Percentiles rank a stretch among this genome's conserved stretches.
phyloP scores from a whole-genome alignment of 768 basidiomycete genomes.

The Pleurotus tuoliensis region DNA sequence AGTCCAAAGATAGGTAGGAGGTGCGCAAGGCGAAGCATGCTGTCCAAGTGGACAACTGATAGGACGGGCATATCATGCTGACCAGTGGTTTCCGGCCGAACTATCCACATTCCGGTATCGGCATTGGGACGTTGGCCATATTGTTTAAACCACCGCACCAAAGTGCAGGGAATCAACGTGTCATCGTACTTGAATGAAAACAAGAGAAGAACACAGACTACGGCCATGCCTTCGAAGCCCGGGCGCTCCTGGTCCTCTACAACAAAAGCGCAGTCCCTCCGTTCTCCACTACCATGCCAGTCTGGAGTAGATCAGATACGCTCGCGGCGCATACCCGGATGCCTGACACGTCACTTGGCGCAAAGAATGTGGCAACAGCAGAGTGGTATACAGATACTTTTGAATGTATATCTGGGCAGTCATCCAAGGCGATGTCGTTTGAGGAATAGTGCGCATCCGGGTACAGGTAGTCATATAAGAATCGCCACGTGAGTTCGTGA shows the following conservation, averaged over 20 bases:
- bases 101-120: conserved; percentile 22
- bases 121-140: conserved; percentile 13
- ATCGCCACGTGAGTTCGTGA: conserved; percentile 17
- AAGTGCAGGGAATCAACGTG: conserved; percentile 19
- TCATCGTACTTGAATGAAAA: conserved; percentile 18
- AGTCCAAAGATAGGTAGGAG: conserved; percentile 24
- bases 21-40: conserved; percentile 24
- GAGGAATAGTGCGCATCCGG: conserved; percentile 5
- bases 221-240: conserved; percentile 18
- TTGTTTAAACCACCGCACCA: conserved; percentile 23
- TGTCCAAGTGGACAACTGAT: conserved; percentile 23
- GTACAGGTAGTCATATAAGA: conserved; percentile 21
- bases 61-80: conserved; percentile 3
- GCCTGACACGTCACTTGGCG: conserved; percentile 25
- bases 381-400: conserved; percentile 10
- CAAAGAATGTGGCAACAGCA: conserved; percentile 18
- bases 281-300: conserved; percentile 16
- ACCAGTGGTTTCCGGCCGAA: conserved; percentile 12
- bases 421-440: not conserved
- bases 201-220: conserved; percentile 20
- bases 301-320: conserved; percentile 17
- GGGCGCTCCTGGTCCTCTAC: conserved; percentile 10
- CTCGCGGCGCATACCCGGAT: conserved; percentile 24
- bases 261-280: conserved; percentile 20
- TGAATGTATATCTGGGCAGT: not conserved